Percentiles rank a stretch among this genome's conserved stretches.
Evolutionary conservation across 2,329 filamentous ascomycete genomes (phyloP).

Genomic region (Microsporum audouinii): DNA sequence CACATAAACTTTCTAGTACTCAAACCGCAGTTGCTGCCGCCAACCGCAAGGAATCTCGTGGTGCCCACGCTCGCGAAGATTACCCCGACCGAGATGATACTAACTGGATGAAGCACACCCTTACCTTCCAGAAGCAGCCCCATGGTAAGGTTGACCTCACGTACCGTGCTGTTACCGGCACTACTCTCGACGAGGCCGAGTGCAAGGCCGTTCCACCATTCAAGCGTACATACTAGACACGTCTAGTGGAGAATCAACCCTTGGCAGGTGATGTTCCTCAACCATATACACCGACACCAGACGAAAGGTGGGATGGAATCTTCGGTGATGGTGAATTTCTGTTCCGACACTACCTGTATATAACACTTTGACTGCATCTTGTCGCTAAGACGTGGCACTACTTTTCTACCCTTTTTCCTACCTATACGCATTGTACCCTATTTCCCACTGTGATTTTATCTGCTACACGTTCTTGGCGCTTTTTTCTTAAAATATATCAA

Average conservation of each 20-base stretch:
- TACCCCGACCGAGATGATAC: conserved; percentile 88
- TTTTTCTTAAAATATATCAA: conserved; percentile 2
- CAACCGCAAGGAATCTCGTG: conserved; percentile 92
- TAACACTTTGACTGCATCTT: conserved; percentile 5
- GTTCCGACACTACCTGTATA: conserved; percentile 1
- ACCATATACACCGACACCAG: background rate
- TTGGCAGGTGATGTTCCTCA: conserved; percentile 1
- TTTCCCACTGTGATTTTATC: conserved; percentile 1
- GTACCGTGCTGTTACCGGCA: conserved; percentile 72
- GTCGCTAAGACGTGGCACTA: background rate
- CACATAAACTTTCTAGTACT: conserved; percentile 40
- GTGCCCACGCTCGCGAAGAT: conserved; percentile 93
- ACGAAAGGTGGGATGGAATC: background rate
- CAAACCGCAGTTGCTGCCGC: conserved; percentile 88
- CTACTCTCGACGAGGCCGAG: conserved; percentile 86
- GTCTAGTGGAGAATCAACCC: background rate
- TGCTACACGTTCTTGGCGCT: conserved; percentile 5
- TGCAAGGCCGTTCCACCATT: conserved; percentile 94
- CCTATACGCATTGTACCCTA: background rate
- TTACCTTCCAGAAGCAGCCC: conserved; percentile 87
- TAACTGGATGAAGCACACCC: conserved; percentile 99
- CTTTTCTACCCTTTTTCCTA: background rate
- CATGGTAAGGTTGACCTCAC: conserved; percentile 76
- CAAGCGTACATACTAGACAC: conserved; percentile 51
- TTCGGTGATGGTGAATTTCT: conserved; percentile 2